Conservation (phyloP, 257 asterid genomes). For the Cruciata laevipes region DNA sequence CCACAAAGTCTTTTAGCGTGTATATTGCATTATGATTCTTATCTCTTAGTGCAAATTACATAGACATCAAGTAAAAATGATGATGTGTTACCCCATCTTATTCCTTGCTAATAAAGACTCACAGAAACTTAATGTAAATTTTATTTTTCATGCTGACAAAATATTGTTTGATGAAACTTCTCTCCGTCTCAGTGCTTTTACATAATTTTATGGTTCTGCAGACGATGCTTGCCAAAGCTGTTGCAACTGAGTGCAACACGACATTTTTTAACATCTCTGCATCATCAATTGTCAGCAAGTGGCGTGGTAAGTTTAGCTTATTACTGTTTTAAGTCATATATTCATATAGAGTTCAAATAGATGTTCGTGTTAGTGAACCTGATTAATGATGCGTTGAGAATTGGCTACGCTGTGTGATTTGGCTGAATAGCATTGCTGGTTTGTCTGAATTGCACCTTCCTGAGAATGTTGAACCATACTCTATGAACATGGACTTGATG, state of each 20-base stretch:
- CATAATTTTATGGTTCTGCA: slow-evolving; percentile 26
- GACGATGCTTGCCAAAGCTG: slow-evolving; percentile 99
- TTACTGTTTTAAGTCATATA: neutral
- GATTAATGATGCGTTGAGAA: neutral
- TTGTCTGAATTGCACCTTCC: neutral
- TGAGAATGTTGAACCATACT: neutral
- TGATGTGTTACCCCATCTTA: no score
- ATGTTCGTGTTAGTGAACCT: neutral
- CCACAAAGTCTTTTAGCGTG: no score
- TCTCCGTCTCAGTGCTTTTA: neutral
- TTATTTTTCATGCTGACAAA: no score
- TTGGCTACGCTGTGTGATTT: neutral
- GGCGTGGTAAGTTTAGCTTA: slow-evolving; percentile 72
- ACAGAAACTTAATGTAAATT: neutral
- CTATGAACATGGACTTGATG: neutral
- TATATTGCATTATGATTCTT: no score
- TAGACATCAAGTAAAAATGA: no score
- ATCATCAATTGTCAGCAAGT: slow-evolving; percentile 97
- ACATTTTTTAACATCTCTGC: slow-evolving; percentile 99
- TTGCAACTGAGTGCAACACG: slow-evolving; percentile 98
- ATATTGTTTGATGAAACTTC: neutral
- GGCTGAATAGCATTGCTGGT: neutral
- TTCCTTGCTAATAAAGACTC: neutral
- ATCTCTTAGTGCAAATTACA: no score
- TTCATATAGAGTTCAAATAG: neutral